Evolutionary conservation across 441 rosid species (phyloP), one percentile per base, ranked within the genome.

Genomic region (Lepidium campestre): DNA sequence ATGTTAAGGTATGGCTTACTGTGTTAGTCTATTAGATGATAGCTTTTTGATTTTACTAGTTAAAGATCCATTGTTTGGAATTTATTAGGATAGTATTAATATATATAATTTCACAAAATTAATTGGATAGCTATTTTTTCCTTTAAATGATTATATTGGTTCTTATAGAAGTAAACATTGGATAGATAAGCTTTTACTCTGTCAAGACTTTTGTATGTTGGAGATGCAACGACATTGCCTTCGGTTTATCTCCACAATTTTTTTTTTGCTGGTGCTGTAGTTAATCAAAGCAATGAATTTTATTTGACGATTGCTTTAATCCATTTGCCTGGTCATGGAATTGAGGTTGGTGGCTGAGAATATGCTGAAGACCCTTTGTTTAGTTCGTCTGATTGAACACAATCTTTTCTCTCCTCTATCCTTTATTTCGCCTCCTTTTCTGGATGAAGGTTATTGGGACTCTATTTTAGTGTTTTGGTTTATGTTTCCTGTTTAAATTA

Each of bases 1-100:
- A 95, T 84, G 22, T 77, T 81, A 82, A 93, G 99, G 99, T 90
- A 78, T 78, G 71, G 13, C 57, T 58, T 73, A 12, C 64, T 25
- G 32, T 25, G 9, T 29, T 29, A 29, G 34, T 29, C 10, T 8
- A 40, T 41, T 50, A 25, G 25, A 55, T 35, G 45, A n/a, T 49
- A 60, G 45, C 1, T 14, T 35, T 67, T 60, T 36, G 44, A 54
- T 62, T 32, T 44, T 39, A 10, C 53, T 19, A 14, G 49, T 49
- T 48, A 58, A 48, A 19, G 22, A 50, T 73, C 60, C n/a, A 31
- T 12, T 5, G 19, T 60, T 46, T 44, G 11, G 13, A 53, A 57
- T 37, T 54, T 40, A 29, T 65, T 54, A 23, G 54, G 54, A 55
- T 46, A 27, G 57, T 48, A 54, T 62, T 67, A 5, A 7, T 4